These are phyloP conservation scores for Pleurotus tuber-regium DNA, from an alignment of 768 basidiomycete genomes.

Conservation along the genomic window DNA sequence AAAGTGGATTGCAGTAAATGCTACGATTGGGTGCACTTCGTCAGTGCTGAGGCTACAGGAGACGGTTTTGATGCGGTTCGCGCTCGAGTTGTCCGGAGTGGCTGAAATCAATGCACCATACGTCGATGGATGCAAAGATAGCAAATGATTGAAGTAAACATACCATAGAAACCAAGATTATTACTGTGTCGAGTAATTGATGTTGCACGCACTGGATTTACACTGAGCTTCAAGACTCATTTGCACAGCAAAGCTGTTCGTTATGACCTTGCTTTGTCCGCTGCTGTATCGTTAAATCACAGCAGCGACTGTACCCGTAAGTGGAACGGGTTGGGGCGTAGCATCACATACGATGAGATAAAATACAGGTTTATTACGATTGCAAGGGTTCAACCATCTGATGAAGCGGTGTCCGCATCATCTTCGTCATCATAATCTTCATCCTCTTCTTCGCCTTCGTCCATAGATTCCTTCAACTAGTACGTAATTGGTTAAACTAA, in stretches of 20 bases:
- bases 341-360: no score
- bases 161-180: no score
- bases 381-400: not conserved
- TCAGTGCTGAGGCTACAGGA: slow-evolving; percentile 14
- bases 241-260: no score
- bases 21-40: slow-evolving; percentile 14
- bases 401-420: slow-evolving; percentile 17
- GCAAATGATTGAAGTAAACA: no score
- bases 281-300: no score
- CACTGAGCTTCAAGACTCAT: no score
- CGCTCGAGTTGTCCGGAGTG: slow-evolving; percentile 11
- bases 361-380: slow-evolving; percentile 15
- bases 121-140: no score
- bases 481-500: not conserved
- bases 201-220: no score
- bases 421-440: slow-evolving; percentile 53
- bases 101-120: slow-evolving; percentile 9
- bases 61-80: slow-evolving; percentile 15
- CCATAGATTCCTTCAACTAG: slow-evolving; percentile 83
- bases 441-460: slow-evolving; percentile 58
- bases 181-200: no score
- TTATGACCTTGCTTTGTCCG: no score
- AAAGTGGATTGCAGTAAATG: slow-evolving; percentile 15
- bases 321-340: no score
- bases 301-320: no score